These are phyloP conservation scores for Pyrenochaeta sp. DNA, from an alignment of 2,329 filamentous ascomycete species.

Conservation along the genomic window DNA sequence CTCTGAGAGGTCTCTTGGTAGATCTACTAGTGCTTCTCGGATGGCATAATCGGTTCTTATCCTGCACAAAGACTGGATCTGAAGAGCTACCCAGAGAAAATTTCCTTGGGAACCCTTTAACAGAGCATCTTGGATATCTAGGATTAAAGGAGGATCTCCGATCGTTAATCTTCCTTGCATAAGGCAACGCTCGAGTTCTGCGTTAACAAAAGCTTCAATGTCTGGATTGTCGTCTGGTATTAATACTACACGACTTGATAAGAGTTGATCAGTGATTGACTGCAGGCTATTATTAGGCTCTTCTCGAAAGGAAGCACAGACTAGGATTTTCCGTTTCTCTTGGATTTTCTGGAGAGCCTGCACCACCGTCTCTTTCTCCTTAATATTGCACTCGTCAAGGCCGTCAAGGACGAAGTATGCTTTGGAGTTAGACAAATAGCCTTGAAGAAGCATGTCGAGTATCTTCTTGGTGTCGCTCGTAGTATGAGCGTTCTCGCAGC, in stretches of 20 bases:
- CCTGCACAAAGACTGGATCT: slow-evolving; percentile 33
- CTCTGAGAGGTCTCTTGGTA: slow-evolving; percentile 24
- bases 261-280: background rate
- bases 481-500: slow-evolving; percentile 5
- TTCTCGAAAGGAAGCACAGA: slow-evolving; percentile 34
- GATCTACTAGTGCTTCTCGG: slow-evolving; percentile 25
- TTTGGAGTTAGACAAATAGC: slow-evolving; percentile 19
- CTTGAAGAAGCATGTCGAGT: slow-evolving; percentile 24
- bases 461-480: slow-evolving; percentile 25
- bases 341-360: slow-evolving; percentile 30
- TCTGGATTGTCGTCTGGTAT: slow-evolving; percentile 32
- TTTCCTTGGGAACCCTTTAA: slow-evolving; percentile 23
- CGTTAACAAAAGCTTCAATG: slow-evolving; percentile 33
- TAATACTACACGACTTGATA: slow-evolving; percentile 5
- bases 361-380: slow-evolving; percentile 18
- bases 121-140: slow-evolving; percentile 34
- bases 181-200: slow-evolving; percentile 33
- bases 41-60: slow-evolving; percentile 49
- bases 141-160: slow-evolving; percentile 31
- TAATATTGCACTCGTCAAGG: slow-evolving; percentile 41
- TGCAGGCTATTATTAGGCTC: slow-evolving; percentile 22
- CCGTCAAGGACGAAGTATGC: slow-evolving; percentile 47
- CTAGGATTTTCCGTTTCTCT: slow-evolving; percentile 15
- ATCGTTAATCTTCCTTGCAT: slow-evolving; percentile 19
- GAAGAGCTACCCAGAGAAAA: slow-evolving; percentile 31